These are phyloP conservation scores for Sphaerostilbella broomeana DNA, from an alignment of 2,329 filamentous ascomycete species.

Conservation along the genomic window DNA sequence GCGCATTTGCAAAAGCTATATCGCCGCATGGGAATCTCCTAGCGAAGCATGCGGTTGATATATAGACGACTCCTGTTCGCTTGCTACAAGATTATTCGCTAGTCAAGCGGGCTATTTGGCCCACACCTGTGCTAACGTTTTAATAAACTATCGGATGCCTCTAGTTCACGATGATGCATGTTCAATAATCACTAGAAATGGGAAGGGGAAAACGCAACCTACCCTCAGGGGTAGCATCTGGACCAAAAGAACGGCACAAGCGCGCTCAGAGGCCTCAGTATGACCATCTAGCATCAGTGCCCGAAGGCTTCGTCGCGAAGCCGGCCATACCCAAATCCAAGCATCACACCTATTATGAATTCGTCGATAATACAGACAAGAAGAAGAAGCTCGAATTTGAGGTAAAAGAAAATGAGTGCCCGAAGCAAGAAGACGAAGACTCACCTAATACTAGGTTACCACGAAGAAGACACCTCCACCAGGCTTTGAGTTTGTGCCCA, in stretches of 20 bases:
- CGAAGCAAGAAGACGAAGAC: slow-evolving; percentile 17
- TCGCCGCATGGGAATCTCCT: no score
- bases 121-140: no score
- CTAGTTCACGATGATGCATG: slow-evolving; percentile 2
- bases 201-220: slow-evolving; percentile 31
- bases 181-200: slow-evolving; percentile 22
- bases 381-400: slow-evolving; percentile 58
- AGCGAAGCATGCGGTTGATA: no score
- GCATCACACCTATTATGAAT: slow-evolving; percentile 57
- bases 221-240: slow-evolving; percentile 24
- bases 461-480: slow-evolving; percentile 46
- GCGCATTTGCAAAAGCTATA: no score
- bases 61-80: no score
- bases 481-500: slow-evolving; percentile 56
- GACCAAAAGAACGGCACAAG: slow-evolving; percentile 31
- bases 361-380: slow-evolving; percentile 57
- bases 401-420: slow-evolving; percentile 35
- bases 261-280: slow-evolving; percentile 27
- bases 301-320: slow-evolving; percentile 32
- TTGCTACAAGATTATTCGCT: no score
- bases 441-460: slow-evolving; percentile 41
- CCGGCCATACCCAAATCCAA: slow-evolving; percentile 40
- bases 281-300: slow-evolving; percentile 29
- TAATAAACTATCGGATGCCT: no score
- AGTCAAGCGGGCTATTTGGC: no score